These are phyloP conservation scores for Jamesozyma jinghongensis DNA, from an alignment of 805 yeast species.

Conservation along the genomic window DNA sequence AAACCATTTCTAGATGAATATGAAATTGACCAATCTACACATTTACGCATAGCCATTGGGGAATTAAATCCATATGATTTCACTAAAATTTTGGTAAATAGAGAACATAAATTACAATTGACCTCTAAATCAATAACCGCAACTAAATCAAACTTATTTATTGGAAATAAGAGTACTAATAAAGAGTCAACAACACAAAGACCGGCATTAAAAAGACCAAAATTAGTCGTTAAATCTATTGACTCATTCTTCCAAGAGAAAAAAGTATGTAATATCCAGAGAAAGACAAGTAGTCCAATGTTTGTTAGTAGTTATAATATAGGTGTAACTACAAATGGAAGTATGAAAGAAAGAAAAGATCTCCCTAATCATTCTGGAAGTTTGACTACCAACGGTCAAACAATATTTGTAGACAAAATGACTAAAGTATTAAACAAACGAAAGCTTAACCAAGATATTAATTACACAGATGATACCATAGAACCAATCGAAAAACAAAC, in stretches of 20 bases:
- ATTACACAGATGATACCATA: neutral
- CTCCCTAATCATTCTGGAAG: too few species aligned
- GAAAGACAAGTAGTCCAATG: neutral
- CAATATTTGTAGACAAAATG: constrained; percentile 12
- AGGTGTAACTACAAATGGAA: neutral
- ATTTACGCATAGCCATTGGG: constrained; percentile 53
- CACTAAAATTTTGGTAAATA: constrained; percentile 27
- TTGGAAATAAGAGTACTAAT: neutral
- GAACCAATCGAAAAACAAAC: neutral
- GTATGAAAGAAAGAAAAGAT: neutral
- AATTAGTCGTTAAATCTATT: constrained; percentile 6
- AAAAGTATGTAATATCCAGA: neutral
- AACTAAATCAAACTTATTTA: neutral
- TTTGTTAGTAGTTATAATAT: constrained; percentile 1
- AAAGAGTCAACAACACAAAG: neutral
- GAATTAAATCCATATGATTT: constrained; percentile 49
- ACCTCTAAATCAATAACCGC: constrained; percentile 19
- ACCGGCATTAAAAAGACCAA: neutral
- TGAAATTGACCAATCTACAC: constrained; percentile 38
- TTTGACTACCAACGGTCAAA: neutral
- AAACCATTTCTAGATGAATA: constrained; percentile 23
- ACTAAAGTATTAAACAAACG: constrained; percentile 18
- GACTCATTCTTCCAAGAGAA: constrained; percentile 18
- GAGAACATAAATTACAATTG: constrained; percentile 25
- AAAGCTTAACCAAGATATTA: constrained; percentile 7